Evolutionary conservation across 2,329 filamentous ascomycete species (phyloP), one percentile per base, ranked within the genome.

Genomic region (Sporothrix inflata): DNA sequence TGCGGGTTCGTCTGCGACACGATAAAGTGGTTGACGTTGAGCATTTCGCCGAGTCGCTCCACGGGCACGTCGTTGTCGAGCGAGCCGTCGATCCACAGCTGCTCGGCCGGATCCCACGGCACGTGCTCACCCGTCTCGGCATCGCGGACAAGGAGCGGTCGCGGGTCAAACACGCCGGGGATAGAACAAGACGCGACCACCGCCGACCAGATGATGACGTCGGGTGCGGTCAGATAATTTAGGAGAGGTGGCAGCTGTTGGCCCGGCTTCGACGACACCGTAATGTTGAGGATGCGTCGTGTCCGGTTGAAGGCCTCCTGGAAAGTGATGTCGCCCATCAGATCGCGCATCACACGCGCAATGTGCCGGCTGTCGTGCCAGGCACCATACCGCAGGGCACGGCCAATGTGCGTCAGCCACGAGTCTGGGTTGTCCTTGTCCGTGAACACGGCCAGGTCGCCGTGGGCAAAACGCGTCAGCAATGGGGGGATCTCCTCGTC

Each of bases 21-120:
- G 76, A 98, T 98, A 79, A 98, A 98, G 79, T 98, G 95, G 78
- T 98, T 98, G 79, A 98, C 94, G 78, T 98, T 97, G 84, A 98
- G 97, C 92, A 98, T 94, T 78, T 97, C 94, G 0, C 94, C 90
- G 19, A 98, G 85, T 1, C 93, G 89, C 24, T 91, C 94, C 89
- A 97, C 97, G 1, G 95, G 95, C 2, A 98, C 84, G 80, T 98
- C 95, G 73, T 96, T 96, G 79, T 98, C 94, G 27, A 98, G 93
- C 0, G 94, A 98, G 0, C 95, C 95, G 79, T 98, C 95, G 69
- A 98, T 97, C 88, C 93, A 98, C 75, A 89, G 89, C 78, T 94
- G 92, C 38, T 93, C 91, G 3, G 91, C 91, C 16, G 94, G 92
- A 76, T 96, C 94, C 94, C 94, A 98, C 0, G 92, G 91, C 19